Conservation (phyloP, 108 stramenopile genomes). For the Skeletonema potamos region DNA sequence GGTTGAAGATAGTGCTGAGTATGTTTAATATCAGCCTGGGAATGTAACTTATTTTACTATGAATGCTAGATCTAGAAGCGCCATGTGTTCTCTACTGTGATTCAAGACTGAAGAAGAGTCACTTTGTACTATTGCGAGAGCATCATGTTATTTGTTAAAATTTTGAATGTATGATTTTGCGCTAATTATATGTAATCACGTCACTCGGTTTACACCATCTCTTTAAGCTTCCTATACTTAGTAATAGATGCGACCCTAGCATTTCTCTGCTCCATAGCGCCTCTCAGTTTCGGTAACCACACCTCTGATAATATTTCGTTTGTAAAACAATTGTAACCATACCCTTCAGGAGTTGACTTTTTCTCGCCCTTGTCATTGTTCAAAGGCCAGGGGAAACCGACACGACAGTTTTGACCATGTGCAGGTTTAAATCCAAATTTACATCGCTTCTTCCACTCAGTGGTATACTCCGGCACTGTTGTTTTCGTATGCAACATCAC, state of each 20-base stretch:
- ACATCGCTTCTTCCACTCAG: slow-evolving; percentile 48
- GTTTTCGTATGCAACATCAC: slow-evolving; percentile 84
- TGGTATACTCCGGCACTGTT: slow-evolving; percentile 40
- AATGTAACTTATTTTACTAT: background rate
- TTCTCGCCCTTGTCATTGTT: slow-evolving; percentile 17
- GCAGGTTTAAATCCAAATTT: slow-evolving; percentile 19
- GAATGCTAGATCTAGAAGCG: background rate
- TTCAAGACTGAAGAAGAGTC: background rate
- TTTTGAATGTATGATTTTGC: background rate
- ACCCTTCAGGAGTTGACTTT: slow-evolving; percentile 44
- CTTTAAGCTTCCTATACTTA: background rate
- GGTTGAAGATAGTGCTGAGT: background rate
- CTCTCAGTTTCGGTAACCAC: slow-evolving; percentile 54
- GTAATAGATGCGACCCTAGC: background rate
- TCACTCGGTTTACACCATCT: background rate
- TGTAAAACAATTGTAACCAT: slow-evolving; percentile 66
- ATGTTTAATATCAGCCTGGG: background rate
- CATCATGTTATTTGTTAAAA: background rate
- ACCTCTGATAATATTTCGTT: slow-evolving; percentile 48
- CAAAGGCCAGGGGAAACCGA: slow-evolving; percentile 58
- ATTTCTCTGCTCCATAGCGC: slow-evolving; percentile 38
- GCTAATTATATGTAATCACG: background rate
- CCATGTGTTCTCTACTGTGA: background rate
- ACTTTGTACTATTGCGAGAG: background rate
- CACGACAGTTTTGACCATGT: slow-evolving; percentile 50